Conservation (phyloP, 192 early-diverging fungal genomes). For the Lobosporangium transversale region DNA sequence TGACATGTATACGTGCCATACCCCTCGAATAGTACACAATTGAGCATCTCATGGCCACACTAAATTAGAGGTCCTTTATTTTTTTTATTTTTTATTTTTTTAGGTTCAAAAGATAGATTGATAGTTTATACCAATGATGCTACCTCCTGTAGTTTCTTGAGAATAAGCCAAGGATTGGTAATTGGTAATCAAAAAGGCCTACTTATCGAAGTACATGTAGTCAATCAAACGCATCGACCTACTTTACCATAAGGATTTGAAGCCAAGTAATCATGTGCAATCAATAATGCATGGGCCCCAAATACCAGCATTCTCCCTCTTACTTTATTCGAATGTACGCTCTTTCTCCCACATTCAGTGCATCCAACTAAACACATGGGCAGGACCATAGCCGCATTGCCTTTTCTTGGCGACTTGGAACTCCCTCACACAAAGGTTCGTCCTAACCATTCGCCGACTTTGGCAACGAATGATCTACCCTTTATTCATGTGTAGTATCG, state of each 20-base stretch:
- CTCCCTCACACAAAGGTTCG: no score
- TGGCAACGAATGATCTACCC: no score
- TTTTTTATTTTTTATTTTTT: background rate
- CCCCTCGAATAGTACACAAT: background rate
- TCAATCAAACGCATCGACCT: background rate
- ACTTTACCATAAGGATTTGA: background rate
- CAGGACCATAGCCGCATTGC: no score
- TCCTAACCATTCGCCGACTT: no score
- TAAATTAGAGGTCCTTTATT: background rate
- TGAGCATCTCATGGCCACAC: conserved; percentile 5
- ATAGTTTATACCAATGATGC: background rate
- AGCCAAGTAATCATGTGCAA: conserved; percentile 13
- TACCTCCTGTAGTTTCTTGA: background rate
- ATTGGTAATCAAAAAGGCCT: conserved; percentile 8
- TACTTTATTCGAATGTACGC: no score
- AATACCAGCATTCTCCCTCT: background rate
- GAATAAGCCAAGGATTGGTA: background rate
- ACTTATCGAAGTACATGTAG: background rate
- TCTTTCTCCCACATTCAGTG: no score
- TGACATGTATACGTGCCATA: background rate
- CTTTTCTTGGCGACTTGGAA: no score
- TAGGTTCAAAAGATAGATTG: background rate
- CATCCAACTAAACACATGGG: no score
- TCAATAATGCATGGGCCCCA: background rate
- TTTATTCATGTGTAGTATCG: no score